Percentiles rank a stretch among this genome's conserved stretches.
Evolutionary conservation across 352 stramenopile genomes (phyloP).

Genomic region (Globisporangium nodosum): DNA sequence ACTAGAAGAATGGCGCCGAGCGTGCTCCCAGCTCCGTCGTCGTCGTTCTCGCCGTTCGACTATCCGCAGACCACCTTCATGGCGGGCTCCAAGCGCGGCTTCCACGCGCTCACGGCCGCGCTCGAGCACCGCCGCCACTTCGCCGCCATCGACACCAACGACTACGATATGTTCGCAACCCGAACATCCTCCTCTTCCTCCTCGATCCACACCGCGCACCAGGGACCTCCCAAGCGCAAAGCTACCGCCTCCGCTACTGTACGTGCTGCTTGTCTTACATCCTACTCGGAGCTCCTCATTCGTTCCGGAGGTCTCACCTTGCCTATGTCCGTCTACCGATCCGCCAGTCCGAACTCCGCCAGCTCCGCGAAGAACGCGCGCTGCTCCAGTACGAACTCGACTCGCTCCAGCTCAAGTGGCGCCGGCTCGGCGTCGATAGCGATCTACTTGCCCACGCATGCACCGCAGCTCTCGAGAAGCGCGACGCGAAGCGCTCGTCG

Average conservation of each 20-base stretch:
- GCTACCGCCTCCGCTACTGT: constrained; percentile 23
- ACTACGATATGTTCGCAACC: constrained; percentile 21
- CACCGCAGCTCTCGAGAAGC: constrained; percentile 39
- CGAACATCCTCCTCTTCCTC: not conserved
- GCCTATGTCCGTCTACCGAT: not conserved
- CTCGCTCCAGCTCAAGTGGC: constrained; percentile 41
- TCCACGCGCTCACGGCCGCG: not conserved
- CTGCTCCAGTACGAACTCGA: constrained; percentile 35
- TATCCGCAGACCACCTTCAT: constrained; percentile 1
- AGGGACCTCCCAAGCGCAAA: constrained; percentile 24
- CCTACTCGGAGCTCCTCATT: not conserved
- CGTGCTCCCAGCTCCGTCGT: not conserved
- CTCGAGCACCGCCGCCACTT: not conserved
- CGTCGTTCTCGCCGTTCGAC: not conserved
- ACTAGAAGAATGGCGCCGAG: not conserved
- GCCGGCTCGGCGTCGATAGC: constrained; percentile 25
- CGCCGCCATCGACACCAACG: not conserved
- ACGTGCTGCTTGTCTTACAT: not conserved
- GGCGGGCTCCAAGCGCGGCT: not conserved
- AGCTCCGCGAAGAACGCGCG: constrained; percentile 34
- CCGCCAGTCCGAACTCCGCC: constrained; percentile 38
- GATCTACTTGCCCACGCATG: constrained; percentile 29
- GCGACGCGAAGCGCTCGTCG: constrained; percentile 31
- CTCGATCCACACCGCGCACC: not conserved
- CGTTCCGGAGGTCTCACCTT: not conserved